Evolutionary conservation across 2,329 filamentous ascomycete genomes (phyloP), one percentile per base, ranked within the genome.

Genomic region (Ascocoryne sarcoides): DNA sequence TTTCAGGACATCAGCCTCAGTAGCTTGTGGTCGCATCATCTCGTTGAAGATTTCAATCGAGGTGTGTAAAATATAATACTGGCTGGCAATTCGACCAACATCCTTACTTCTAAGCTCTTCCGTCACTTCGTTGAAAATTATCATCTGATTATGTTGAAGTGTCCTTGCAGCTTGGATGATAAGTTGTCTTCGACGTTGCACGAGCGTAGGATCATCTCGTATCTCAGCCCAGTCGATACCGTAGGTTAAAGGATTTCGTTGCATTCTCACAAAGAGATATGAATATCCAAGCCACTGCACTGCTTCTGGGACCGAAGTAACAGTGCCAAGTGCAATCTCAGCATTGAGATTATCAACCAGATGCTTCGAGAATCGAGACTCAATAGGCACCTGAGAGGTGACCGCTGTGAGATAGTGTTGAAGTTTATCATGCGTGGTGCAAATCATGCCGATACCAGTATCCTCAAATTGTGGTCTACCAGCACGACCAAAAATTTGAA

Each of bases 271-370:
- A 60, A 95, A 98, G 0, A 98, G 71, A 57, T 96, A 98, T 0
- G 90, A 95, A 60, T 98, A 98, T 10, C 93, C 90, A 21, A 98
- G 82, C 92, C 92, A 98, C 50, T 93, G 86, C 1, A 95, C 89
- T 0, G 86, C 92, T 65, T 98, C 93, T 2, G 82, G 71, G 2
- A 98, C 84, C 1, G 90, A 95, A 0, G 90, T 96, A 14, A 98
- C 93, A 0, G 93, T 98, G 1, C 92, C 92, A 7, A 98, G 65
- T 0, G 88, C 77, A 48, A 98, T 88, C 60, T 98, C 92, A 0
- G 92, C 92, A 51, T 98, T 98, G 44, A 98, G 65, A 50, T 98
- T 98, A 61, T 98, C 92, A 2, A 98, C 89, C 9, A 98, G 69
- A 62, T 93, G 93, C 21, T 84, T 75, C 1, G 89, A 95, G 58